phyloP scores from a whole-genome alignment of 2,329 filamentous ascomycete species.

The Monosporascus sp. region DNA sequence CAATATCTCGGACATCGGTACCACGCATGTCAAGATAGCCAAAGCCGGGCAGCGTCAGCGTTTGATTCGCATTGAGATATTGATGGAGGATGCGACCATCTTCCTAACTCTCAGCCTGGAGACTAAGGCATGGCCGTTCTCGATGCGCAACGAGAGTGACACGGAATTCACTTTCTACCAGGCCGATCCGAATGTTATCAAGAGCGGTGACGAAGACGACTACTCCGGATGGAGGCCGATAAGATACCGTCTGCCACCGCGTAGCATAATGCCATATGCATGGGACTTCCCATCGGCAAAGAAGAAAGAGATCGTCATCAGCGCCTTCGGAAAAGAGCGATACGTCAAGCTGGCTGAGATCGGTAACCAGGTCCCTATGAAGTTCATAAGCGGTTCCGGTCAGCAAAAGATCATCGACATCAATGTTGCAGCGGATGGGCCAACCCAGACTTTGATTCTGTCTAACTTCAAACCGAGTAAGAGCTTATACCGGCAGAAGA shows the following conservation, averaged over 20 bases:
- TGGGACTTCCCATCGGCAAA: slow-evolving; percentile 99
- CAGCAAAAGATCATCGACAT: slow-evolving; percentile 89
- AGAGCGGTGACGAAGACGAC: slow-evolving; percentile 68
- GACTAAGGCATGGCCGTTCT: slow-evolving; percentile 95
- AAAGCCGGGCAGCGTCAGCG: slow-evolving; percentile 85
- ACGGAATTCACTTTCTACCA: slow-evolving; percentile 96
- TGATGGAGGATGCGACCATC: slow-evolving; percentile 89
- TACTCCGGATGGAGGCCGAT: slow-evolving; percentile 87
- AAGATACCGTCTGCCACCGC: slow-evolving; percentile 81
- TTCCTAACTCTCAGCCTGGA: slow-evolving; percentile 89
- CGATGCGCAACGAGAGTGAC: slow-evolving; percentile 97
- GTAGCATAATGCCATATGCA: slow-evolving; percentile 98
- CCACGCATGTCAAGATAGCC: slow-evolving; percentile 86
- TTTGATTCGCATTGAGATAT: slow-evolving; percentile 78
- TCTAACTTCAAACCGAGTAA: slow-evolving; percentile 91
- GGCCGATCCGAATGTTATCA: slow-evolving; percentile 86
- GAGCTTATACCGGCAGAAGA: slow-evolving; percentile 72
- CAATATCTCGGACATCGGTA: slow-evolving; percentile 92
- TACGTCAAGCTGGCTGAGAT: slow-evolving; percentile 96
- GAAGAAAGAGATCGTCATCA: slow-evolving; percentile 85
- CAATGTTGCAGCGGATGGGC: slow-evolving; percentile 91
- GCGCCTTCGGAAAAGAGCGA: slow-evolving; percentile 71
- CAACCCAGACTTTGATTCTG: slow-evolving; percentile 87
- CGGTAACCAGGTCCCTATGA: slow-evolving; percentile 92
- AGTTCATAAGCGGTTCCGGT: slow-evolving; percentile 63